Evolutionary conservation across 345 rosid genomes (phyloP).

Genomic region (Arabidopsis thaliana): DNA sequence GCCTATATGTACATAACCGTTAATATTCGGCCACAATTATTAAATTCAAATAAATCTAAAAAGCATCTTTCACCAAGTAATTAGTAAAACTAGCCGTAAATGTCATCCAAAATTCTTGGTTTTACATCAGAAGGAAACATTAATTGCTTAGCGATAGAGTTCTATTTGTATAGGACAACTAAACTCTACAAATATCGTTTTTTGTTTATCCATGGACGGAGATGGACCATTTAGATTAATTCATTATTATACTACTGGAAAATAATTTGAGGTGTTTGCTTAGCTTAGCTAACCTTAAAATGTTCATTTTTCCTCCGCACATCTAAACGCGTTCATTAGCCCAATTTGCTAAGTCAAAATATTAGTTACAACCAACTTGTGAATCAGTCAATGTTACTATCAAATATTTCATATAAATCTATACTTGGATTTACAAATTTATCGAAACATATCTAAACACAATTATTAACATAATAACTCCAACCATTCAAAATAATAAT

Average conservation of each 20-base stretch:
- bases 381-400: neutral
- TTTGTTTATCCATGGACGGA: constrained; percentile 4
- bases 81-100: too few species aligned
- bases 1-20: neutral
- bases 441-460: neutral
- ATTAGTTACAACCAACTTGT: constrained; percentile 16
- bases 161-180: constrained; percentile 31
- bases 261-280: constrained; percentile 18
- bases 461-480: constrained; percentile 2
- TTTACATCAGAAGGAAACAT: neutral
- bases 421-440: neutral
- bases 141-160: constrained; percentile 5
- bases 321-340: constrained; percentile 30
- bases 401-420: neutral
- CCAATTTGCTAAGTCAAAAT: constrained; percentile 28
- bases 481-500: neutral
- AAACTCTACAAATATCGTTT: constrained; percentile 11
- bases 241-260: constrained; percentile 4
- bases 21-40: neutral
- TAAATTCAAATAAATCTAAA: neutral
- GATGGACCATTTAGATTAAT: constrained; percentile 27
- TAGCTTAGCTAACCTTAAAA: constrained; percentile 33
- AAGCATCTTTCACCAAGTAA: too few species aligned
- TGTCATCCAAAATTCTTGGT: neutral
- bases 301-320: neutral